Evolutionary conservation across 2,329 filamentous ascomycete genomes (phyloP), one percentile per base, ranked within the genome.

Genomic region (Escovopsis sp.): DNA sequence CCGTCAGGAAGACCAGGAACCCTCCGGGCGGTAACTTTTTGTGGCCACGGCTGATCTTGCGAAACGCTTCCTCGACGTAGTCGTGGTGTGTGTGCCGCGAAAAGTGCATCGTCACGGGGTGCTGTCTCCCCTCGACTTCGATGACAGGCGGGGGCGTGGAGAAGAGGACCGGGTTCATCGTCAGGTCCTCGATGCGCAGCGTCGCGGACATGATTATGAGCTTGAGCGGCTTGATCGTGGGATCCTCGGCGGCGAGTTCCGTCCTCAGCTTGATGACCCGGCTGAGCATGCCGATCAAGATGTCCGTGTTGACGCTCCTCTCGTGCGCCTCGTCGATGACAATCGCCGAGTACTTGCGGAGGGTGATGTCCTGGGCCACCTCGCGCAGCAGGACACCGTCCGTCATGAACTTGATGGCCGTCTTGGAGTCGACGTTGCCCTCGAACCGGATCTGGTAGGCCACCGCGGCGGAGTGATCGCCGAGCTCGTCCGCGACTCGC

Each of bases 131-230:
- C 58, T 96, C 88, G 0, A 88, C 83, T 57, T 94, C 78, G 1
- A 98, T 70, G 1, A 96, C 74, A 0, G 88, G 89, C 0, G 91
- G 91, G 3, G 84, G 72, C 0, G 67, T 70, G 4, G 79, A 67
- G 60, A 98, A 98, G 0, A 98, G 68, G 13, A 72, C 79, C 8
- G 75, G 65, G 54, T 98, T 96, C 55, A 86, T 75, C 0, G 85
- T 86, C 51, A 98, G 84, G 55, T 96, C 89, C 11, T 86, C 84
- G 37, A 96, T 84, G 45, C 87, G 74, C 30, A 98, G 68, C 2
- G 91, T 98, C 35, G 91, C 91, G 45, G 89, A 96, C 93, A 98
- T 98, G 62, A 98, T 94, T 45, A 98, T 76, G 8, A 98, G 71
- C 62, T 96, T 98, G 40, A 98, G 63, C 0, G 88, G 87, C 48